Conservation (phyloP, 2,329 filamentous ascomycete species). For the Zymoseptoria ardabiliae region DNA sequence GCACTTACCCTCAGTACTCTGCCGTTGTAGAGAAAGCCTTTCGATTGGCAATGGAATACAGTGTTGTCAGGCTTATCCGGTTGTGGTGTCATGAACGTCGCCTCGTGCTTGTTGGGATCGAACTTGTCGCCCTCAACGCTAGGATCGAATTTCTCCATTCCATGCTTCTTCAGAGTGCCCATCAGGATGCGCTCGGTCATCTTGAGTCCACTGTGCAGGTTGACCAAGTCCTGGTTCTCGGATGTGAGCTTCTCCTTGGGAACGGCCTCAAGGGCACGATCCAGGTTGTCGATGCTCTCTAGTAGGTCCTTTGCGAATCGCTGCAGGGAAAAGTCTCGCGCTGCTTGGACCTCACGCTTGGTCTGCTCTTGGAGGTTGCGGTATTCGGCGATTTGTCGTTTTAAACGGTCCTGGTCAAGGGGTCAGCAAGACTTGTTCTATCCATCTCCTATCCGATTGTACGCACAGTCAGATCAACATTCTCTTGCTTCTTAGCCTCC, state of each 20-base stretch:
- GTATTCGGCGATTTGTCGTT: conserved; percentile 92
- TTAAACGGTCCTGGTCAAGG: conserved; percentile 71
- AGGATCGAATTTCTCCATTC: conserved; percentile 82
- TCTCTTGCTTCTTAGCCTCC: conserved; percentile 64
- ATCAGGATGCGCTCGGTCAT: conserved; percentile 92
- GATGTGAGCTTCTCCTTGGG: conserved; percentile 63
- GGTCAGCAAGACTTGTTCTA: background rate
- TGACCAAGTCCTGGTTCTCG: conserved; percentile 62
- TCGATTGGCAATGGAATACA: conserved; percentile 88
- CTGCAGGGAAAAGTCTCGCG: conserved; percentile 89
- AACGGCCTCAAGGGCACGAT: conserved; percentile 79
- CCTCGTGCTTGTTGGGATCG: conserved; percentile 94
- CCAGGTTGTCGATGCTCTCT: conserved; percentile 93
- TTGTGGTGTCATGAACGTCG: conserved; percentile 86
- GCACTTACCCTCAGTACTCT: conserved; percentile 62
- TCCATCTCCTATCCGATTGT: background rate
- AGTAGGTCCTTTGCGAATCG: conserved; percentile 90
- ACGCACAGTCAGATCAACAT: conserved; percentile 75
- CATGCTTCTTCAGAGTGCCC: conserved; percentile 85
- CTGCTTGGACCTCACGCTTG: conserved; percentile 76
- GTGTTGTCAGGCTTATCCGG: conserved; percentile 81
- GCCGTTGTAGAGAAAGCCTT: conserved; percentile 91
- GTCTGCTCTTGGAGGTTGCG: conserved; percentile 96
- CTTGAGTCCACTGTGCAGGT: conserved; percentile 80
- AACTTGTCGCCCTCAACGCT: conserved; percentile 68